Base-by-base conservation (phyloP, 2,329 filamentous ascomycete genomes). In the Xylariales sp. region DNA sequence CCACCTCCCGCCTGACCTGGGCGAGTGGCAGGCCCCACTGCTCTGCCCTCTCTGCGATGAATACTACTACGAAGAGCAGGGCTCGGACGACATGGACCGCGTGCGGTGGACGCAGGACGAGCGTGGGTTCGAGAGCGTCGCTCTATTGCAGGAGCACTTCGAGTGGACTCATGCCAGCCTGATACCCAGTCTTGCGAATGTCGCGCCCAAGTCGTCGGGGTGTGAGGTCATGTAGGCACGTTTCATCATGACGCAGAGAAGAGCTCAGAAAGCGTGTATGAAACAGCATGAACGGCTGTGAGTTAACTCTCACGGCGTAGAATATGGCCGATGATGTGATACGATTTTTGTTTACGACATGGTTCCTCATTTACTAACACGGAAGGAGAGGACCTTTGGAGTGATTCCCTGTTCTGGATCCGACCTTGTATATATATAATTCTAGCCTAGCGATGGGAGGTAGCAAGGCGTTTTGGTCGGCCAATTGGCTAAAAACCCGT, bases 21-120 rank as follows among this genome's bases (percentile, higher is more conserved):
- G 84, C 52, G 85, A 85, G 69, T 89, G 85, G 83, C 80, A 82
- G 65, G 83, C 86, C 2, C 78, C 82, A 16, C 74, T 88, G 14
- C 73, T 86, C 39, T 89, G 87, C 65, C 85, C 86, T 1, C 86
- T 84, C 68, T 89, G 87, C 76, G 87, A 89, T 70, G 83, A 85
- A 54, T 85, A 84, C 63, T 81, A 80, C 64, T 83, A 83, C 74
- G 78, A 82, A 52, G 82, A 83, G 71, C 81, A 82, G 34, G 81
- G 82, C 43, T 84, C 86, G 65, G 84, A 84, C 69, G 85, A 87
- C 49, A 85, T 85, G 69, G 85, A 86, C 53, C 74, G 81, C 43
- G 79, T 84, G 58, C 80, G 79, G 34, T 84, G 84, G 16, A 81
- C 82, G 14, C 80, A 81, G 69, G 81, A 86, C 62, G 84, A 85